phyloP scores from a whole-genome alignment of 257 asterid genomes.

The Solanum verrucosum region DNA sequence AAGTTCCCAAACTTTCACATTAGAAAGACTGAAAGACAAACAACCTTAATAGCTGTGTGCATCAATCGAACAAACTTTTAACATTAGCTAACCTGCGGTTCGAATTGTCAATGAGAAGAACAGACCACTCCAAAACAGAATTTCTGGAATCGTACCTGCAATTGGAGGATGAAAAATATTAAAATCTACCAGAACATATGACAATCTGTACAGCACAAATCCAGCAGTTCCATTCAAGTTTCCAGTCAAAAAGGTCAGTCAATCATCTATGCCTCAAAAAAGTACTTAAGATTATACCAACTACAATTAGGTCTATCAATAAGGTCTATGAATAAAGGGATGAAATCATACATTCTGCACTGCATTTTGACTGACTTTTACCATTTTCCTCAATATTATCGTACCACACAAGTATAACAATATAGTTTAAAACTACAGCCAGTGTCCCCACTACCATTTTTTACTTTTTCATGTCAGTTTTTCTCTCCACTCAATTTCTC shows the following conservation, averaged over 20 bases:
- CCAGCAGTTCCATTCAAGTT: background rate
- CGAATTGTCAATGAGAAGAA: conserved; percentile 73
- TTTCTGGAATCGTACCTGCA: conserved; percentile 78
- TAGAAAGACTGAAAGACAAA: conserved; percentile 8
- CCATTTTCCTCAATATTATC: background rate
- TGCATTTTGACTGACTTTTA: background rate
- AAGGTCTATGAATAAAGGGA: background rate
- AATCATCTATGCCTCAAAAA: background rate
- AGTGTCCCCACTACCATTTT: background rate
- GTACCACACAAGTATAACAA: background rate
- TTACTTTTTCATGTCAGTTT: background rate
- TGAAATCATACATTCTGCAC: background rate
- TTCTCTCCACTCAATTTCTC: background rate
- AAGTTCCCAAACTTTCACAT: conserved; percentile 9
- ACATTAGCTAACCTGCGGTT: conserved; percentile 71
- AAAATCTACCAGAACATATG: background rate
- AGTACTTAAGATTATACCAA: background rate
- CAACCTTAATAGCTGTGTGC: background rate
- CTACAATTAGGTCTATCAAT: background rate
- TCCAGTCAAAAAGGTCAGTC: background rate
- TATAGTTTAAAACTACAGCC: background rate
- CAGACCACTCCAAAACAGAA: conserved; percentile 86
- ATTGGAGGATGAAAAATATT: background rate
- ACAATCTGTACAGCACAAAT: background rate
- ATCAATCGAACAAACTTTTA: background rate